These are phyloP conservation scores for Craspedostauros australis DNA, from an alignment of 108 stramenopile species.

Conservation along the genomic window DNA sequence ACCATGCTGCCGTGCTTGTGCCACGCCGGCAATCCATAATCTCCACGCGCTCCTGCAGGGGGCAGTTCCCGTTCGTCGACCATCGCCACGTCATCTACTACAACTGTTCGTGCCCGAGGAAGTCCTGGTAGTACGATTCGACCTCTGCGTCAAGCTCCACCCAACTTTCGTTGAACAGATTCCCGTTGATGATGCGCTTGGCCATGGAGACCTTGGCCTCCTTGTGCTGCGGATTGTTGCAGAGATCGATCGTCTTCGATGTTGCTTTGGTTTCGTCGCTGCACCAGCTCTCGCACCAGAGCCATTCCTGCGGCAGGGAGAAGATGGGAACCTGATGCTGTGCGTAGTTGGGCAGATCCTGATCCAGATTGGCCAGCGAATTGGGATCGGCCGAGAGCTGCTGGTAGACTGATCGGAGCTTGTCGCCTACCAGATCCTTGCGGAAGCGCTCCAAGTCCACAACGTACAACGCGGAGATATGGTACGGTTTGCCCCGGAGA, in stretches of 20 bases:
- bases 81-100: too few relatives aligned
- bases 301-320: slow-evolving; percentile 96
- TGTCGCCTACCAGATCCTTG: slow-evolving; percentile 85
- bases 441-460: slow-evolving; percentile 94
- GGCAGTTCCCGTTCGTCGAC: too few relatives aligned
- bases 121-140: slow-evolving; percentile 38
- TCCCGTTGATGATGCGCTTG: slow-evolving; percentile 89
- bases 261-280: slow-evolving; percentile 89
- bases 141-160: slow-evolving; percentile 96
- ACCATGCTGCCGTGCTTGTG: too few relatives aligned
- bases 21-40: too few relatives aligned
- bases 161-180: slow-evolving; percentile 96
- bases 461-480: slow-evolving; percentile 98
- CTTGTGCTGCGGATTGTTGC: slow-evolving; percentile 98
- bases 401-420: slow-evolving; percentile 90
- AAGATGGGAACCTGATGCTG: slow-evolving; percentile 88
- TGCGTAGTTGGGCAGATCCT: slow-evolving; percentile 98
- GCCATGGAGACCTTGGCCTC: slow-evolving; percentile 99
- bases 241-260: slow-evolving; percentile 99
- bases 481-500: slow-evolving; percentile 85
- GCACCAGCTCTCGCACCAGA: slow-evolving; percentile 99
- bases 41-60: too few relatives aligned
- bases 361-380: slow-evolving; percentile 95
- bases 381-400: slow-evolving; percentile 91
- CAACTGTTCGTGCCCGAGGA: too few relatives aligned